Evolutionary conservation across 2,329 filamentous ascomycete genomes (phyloP).

Genomic region (Pseudogymnoascus sp.): DNA sequence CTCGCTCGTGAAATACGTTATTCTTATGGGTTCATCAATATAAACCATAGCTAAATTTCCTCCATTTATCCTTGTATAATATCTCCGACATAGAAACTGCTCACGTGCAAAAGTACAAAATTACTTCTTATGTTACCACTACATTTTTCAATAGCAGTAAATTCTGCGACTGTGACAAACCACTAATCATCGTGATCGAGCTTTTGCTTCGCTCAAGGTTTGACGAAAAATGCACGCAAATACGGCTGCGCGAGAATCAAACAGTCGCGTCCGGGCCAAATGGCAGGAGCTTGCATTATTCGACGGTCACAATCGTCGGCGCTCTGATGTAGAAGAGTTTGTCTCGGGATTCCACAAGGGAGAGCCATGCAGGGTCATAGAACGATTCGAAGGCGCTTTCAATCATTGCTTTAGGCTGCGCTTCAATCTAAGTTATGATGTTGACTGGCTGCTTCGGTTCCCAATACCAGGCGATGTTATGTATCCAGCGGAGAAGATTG

Average conservation of each 20-base stretch:
- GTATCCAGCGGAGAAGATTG: conserved; percentile 14
- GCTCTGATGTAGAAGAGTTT: neutral
- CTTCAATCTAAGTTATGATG: neutral
- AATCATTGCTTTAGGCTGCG: neutral
- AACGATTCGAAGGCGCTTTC: neutral
- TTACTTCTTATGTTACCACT: too few species aligned
- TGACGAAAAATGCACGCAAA: neutral
- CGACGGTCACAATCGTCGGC: neutral
- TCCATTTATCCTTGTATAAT: neutral
- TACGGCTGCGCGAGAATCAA: neutral
- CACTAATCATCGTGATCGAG: neutral
- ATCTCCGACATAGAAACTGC: too few species aligned
- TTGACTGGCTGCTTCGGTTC: conserved; percentile 14
- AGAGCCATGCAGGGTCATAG: neutral
- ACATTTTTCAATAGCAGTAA: too few species aligned
- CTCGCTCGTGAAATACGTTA: neutral
- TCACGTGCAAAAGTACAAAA: too few species aligned
- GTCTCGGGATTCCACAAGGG: neutral
- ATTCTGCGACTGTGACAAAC: too few species aligned
- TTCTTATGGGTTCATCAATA: neutral
- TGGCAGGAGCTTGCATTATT: neutral
- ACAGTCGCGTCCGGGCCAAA: neutral
- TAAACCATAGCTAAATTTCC: neutral
- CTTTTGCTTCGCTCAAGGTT: too few species aligned
- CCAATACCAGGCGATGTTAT: conserved; percentile 13